A percentile compares a stretch with the other conserved stretches of the same genome.
Evolutionary conservation across 306 rosid genomes (phyloP).

Genomic region (Castanea mollissima): DNA sequence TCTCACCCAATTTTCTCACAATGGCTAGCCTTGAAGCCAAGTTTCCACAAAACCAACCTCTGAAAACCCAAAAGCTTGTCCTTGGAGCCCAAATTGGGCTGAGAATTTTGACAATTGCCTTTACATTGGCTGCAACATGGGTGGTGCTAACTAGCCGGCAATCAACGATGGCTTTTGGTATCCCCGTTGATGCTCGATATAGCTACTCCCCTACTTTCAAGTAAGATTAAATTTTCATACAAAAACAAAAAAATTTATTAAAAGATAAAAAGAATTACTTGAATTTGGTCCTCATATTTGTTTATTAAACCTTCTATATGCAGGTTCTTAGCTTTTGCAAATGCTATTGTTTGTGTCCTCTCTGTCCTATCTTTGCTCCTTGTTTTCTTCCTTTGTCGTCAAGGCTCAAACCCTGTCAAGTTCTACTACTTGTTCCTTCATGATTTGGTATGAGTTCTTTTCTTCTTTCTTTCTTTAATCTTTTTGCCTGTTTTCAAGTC

Average conservation of each 20-base stretch:
- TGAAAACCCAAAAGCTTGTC: conserved; percentile 18
- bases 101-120: conserved; percentile 23
- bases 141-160: conserved; percentile 40
- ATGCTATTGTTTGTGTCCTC: conserved; percentile 44
- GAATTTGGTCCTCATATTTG: too few species aligned
- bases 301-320: background rate
- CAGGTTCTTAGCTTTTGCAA: conserved; percentile 52
- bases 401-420: conserved; percentile 23
- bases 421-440: conserved; percentile 43
- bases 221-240: background rate
- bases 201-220: conserved; percentile 40
- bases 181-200: conserved; percentile 38
- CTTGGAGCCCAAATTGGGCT: conserved; percentile 35
- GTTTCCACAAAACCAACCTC: conserved; percentile 23
- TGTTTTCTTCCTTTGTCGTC: conserved; percentile 18
- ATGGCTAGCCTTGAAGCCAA: conserved; percentile 30
- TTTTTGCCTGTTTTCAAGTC: background rate
- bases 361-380: conserved; percentile 27
- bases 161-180: conserved; percentile 27
- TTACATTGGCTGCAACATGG: conserved; percentile 44
- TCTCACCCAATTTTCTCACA: conserved; percentile 1
- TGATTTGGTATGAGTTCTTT: conserved; percentile 45
- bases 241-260: background rate
- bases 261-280: background rate
- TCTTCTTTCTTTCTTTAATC: background rate